Conservation (phyloP, 208 protist species). For the Leishmania aethiopica region DNA sequence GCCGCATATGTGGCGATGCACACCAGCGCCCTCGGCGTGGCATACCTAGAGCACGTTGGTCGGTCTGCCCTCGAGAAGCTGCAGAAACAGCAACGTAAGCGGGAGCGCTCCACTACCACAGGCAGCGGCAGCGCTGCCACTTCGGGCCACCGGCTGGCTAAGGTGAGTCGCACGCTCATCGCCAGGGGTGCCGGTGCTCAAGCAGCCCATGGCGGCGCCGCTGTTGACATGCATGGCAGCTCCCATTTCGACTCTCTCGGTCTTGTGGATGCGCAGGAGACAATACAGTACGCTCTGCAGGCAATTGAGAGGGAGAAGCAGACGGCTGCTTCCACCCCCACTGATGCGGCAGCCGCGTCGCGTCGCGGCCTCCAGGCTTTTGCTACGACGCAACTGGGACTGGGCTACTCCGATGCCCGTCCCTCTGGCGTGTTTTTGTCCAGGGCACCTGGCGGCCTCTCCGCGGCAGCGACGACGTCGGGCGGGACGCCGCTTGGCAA, state of each 20-base stretch:
- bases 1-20: constrained; percentile 58
- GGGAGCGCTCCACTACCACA: constrained; percentile 30
- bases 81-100: constrained; percentile 38
- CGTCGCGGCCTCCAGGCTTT: constrained; percentile 6
- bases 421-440: constrained; percentile 23
- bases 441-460: constrained; percentile 11
- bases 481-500: constrained; percentile 12
- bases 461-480: neutral
- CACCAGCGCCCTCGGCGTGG: constrained; percentile 43
- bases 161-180: constrained; percentile 18
- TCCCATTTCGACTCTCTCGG: constrained; percentile 19
- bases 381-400: neutral
- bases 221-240: neutral
- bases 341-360: neutral
- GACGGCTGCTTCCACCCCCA: neutral
- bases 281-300: constrained; percentile 26
- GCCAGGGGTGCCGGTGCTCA: constrained; percentile 1
- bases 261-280: constrained; percentile 35
- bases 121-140: constrained; percentile 11
- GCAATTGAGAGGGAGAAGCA: constrained; percentile 12
- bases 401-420: neutral
- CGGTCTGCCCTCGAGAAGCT: constrained; percentile 44
- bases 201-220: neutral
- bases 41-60: constrained; percentile 77
- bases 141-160: constrained; percentile 10